A percentile compares a stretch with the other conserved stretches of the same genome.
These are phyloP conservation scores for Spiraea crenata DNA, from an alignment of 331 rosid genomes.

Conservation along the genomic window DNA sequence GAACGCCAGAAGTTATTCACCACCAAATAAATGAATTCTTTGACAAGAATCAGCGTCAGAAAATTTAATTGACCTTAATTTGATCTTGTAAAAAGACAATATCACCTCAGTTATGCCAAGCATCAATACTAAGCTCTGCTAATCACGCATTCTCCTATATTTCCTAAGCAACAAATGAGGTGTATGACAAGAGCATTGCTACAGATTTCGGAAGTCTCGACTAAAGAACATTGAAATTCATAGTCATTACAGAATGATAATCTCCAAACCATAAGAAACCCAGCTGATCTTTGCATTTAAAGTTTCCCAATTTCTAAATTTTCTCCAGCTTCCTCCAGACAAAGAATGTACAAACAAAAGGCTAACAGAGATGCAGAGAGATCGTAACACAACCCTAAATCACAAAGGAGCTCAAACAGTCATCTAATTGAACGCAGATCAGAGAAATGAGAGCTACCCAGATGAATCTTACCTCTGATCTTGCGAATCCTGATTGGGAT, in stretches of 20 bases:
- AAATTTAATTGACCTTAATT: neutral
- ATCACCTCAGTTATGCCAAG: neutral
- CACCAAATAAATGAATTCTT: neutral
- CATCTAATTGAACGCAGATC: slow-evolving; percentile 16
- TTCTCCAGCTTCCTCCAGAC: slow-evolving; percentile 6
- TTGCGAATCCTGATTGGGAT: slow-evolving; percentile 50
- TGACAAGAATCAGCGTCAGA: neutral
- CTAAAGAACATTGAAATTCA: neutral
- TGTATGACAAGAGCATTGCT: neutral
- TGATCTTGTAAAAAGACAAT: neutral
- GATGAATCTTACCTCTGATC: slow-evolving; percentile 57
- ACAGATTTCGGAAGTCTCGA: neutral
- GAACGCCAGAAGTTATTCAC: neutral
- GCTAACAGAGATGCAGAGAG: neutral
- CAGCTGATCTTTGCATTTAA: neutral
- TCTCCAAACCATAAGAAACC: neutral
- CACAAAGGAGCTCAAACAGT: slow-evolving; percentile 1
- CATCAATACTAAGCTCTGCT: neutral
- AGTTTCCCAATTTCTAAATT: neutral
- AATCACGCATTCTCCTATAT: neutral
- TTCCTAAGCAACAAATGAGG: neutral
- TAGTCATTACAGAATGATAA: slow-evolving; percentile 4
- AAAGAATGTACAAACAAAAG: neutral
- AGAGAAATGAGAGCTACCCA: slow-evolving; percentile 23
- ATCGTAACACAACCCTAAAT: neutral